phyloP scores from a whole-genome alignment of 768 basidiomycete species.

The Macrocybe gigantea region DNA sequence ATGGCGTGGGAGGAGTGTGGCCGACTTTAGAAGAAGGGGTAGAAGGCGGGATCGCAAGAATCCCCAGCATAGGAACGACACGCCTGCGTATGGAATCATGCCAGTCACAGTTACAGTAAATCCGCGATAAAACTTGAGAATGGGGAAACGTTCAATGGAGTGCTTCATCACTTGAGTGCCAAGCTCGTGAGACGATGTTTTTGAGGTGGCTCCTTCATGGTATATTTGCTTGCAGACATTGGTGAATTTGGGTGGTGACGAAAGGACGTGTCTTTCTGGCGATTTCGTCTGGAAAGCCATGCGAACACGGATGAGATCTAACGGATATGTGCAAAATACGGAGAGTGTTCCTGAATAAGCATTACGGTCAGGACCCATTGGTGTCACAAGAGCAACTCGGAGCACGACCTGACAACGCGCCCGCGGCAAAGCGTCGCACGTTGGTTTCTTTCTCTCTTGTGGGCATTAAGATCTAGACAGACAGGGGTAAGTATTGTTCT shows the following conservation, averaged over 20 bases:
- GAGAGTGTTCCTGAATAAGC: constrained; percentile 65
- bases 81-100: constrained; percentile 94
- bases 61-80: constrained; percentile 91
- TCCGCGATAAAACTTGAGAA: constrained; percentile 95
- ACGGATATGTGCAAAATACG: constrained; percentile 89
- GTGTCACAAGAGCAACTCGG: not conserved
- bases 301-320: constrained; percentile 93
- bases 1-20: constrained; percentile 31
- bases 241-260: constrained; percentile 43
- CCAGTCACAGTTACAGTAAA: constrained; percentile 88
- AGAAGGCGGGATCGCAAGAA: constrained; percentile 58
- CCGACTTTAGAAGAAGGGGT: constrained; percentile 33
- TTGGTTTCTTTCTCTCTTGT: constrained; percentile 75
- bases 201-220: constrained; percentile 44
- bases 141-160: constrained; percentile 56
- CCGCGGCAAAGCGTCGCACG: constrained; percentile 74
- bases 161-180: constrained; percentile 14
- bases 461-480: constrained; percentile 74
- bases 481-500: constrained; percentile 1
- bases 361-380: not conserved
- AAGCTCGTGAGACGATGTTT: constrained; percentile 16
- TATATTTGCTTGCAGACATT: constrained; percentile 63
- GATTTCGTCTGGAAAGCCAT: constrained; percentile 78
- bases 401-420: constrained; percentile 77
- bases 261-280: constrained; percentile 14